A percentile compares a stretch with the other conserved stretches of the same genome.
Evolutionary conservation across 192 early-diverging fungal genomes (phyloP).

Genomic region (Coemansia sp.): DNA sequence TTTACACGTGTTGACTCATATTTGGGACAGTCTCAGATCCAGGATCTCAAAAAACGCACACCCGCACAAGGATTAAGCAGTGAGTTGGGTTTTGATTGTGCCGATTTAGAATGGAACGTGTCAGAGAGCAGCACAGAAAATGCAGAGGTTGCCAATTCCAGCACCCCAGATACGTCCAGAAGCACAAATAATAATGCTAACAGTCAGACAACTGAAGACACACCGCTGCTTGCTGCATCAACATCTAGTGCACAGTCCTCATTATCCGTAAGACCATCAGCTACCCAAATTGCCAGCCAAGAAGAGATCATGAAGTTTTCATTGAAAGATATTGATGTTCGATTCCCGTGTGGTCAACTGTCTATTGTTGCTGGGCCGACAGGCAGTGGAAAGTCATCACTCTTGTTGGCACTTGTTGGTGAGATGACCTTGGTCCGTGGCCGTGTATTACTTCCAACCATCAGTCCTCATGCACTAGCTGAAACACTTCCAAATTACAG

Average conservation of each 20-base stretch:
- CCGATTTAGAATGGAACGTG: slow-evolving; percentile 41
- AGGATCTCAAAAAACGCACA: slow-evolving; percentile 45
- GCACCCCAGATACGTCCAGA: not conserved
- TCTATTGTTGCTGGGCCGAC: slow-evolving; percentile 84
- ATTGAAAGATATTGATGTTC: slow-evolving; percentile 63
- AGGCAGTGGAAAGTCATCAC: slow-evolving; percentile 81
- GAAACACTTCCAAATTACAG: not conserved
- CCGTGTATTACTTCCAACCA: slow-evolving; percentile 27
- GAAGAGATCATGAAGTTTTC: slow-evolving; percentile 36
- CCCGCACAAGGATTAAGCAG: not conserved
- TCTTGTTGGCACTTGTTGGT: slow-evolving; percentile 77
- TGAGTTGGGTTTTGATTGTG: slow-evolving; percentile 29
- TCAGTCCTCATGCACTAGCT: not conserved
- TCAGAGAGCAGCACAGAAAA: not conserved
- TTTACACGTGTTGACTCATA: slow-evolving; percentile 71
- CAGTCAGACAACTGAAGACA: not conserved
- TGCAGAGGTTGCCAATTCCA: not conserved
- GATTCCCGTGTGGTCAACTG: slow-evolving; percentile 66
- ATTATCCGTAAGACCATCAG: not conserved
- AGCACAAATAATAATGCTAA: not conserved
- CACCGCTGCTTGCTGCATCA: not conserved
- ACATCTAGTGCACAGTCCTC: not conserved
- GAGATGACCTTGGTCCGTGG: slow-evolving; percentile 62
- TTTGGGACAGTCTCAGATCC: slow-evolving; percentile 71
- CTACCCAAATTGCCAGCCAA: not conserved